Conservation (phyloP, 257 asterid species). For the Ocimum tenuiflorum region DNA sequence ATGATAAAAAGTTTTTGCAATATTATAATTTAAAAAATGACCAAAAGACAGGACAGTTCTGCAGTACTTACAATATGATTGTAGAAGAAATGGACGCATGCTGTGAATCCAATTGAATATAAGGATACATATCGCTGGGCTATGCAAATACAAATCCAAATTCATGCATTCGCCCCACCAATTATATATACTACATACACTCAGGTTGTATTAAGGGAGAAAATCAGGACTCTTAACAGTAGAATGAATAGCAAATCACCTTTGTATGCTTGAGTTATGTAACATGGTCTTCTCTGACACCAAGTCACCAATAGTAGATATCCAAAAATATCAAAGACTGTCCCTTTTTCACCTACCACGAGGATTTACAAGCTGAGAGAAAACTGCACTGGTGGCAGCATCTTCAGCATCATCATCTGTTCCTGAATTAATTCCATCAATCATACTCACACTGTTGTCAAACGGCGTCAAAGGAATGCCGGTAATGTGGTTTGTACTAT, state of each 20-base stretch:
- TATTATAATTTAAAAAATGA: not conserved
- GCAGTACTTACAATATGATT: no score
- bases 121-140: constrained; percentile 29
- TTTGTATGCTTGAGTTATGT: constrained; percentile 12
- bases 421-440: constrained; percentile 46
- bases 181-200: constrained; percentile 29
- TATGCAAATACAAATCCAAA: constrained; percentile 21
- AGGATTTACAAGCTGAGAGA: constrained; percentile 75
- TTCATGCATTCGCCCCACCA: constrained; percentile 28
- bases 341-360: constrained; percentile 50
- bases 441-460: constrained; percentile 58
- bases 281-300: constrained; percentile 14
- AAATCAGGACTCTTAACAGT: constrained; percentile 19
- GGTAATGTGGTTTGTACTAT: constrained; percentile 59
- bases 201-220: constrained; percentile 13
- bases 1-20: not conserved
- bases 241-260: constrained; percentile 34
- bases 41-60: not conserved
- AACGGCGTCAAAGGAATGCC: constrained; percentile 46
- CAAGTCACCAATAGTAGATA: constrained; percentile 6
- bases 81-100: constrained; percentile 14
- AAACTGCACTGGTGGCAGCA: constrained; percentile 63
- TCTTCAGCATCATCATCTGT: constrained; percentile 64
- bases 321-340: not conserved
- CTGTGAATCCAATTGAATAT: constrained; percentile 31